Evolutionary conservation across 345 rosid species (phyloP).

Genomic region (Acer campestre): DNA sequence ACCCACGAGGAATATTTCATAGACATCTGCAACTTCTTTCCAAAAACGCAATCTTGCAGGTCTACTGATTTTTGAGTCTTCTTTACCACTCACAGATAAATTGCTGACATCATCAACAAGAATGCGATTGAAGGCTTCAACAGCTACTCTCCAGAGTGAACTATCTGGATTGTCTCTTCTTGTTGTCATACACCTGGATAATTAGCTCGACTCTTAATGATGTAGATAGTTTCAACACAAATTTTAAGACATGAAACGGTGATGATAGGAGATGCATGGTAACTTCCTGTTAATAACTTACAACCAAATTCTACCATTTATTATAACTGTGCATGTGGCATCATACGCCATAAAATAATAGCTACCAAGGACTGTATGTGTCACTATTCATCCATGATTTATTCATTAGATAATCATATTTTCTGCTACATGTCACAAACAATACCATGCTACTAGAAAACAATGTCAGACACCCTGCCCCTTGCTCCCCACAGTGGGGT

Average conservation of each 20-base stretch:
- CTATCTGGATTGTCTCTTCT: conserved; percentile 96
- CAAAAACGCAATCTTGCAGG: conserved; percentile 76
- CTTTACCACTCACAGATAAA: conserved; percentile 34
- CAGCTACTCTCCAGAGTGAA: conserved; percentile 89
- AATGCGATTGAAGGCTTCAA: conserved; percentile 83
- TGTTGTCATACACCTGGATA: conserved; percentile 81
- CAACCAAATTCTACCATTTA: background rate
- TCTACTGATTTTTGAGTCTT: conserved; percentile 57
- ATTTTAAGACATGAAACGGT: background rate
- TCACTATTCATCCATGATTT: background rate
- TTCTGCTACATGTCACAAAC: conserved; percentile 1
- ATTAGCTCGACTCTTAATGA: conserved; percentile 18
- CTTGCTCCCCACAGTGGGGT: background rate
- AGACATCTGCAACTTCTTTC: conserved; percentile 97
- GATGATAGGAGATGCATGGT: background rate
- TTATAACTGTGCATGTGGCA: conserved; percentile 8
- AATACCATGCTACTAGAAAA: background rate
- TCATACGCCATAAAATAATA: background rate
- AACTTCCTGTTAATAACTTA: conserved; percentile 2
- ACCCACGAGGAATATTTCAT: conserved; percentile 90
- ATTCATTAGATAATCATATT: background rate
- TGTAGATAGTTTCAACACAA: conserved; percentile 9
- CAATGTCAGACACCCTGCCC: background rate
- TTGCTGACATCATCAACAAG: conserved; percentile 66
- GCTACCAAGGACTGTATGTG: background rate